These are phyloP conservation scores for Saccharomycopsis sp. DNA, from an alignment of 805 yeast species.

Conservation along the genomic window DNA sequence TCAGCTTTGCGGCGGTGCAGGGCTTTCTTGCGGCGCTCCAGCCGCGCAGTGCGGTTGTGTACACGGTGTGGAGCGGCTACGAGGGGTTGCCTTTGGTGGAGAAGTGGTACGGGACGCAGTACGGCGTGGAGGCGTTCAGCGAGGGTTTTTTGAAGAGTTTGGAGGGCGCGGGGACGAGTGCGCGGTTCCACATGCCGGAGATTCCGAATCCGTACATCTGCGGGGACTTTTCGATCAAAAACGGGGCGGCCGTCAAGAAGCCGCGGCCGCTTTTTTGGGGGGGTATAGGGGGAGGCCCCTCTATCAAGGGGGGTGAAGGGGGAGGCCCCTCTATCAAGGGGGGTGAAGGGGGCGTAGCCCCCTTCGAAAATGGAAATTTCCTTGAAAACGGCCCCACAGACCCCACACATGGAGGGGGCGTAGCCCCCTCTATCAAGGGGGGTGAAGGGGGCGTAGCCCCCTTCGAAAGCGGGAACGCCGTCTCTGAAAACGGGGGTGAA, in stretches of 20 bases:
- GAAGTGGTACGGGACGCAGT: conserved; percentile 89
- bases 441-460: no score
- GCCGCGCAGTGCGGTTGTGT: conserved; percentile 45
- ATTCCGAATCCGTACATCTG: conserved; percentile 76
- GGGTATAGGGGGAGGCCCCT: no score
- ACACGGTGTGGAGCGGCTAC: conserved; percentile 42
- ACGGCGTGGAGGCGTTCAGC: conserved; percentile 43
- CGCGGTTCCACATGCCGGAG: conserved; percentile 48
- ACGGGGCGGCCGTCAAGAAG: conserved; percentile 19
- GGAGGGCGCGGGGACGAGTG: conserved; percentile 28
- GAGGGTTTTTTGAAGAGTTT: conserved; percentile 32
- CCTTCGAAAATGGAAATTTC: no score
- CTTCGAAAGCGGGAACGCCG: no score
- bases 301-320: no score
- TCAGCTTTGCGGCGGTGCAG: conserved; percentile 45
- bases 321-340: no score
- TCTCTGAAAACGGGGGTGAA: no score
- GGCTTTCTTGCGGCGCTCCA: neutral
- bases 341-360: no score
- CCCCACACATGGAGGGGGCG: no score
- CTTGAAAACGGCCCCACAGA: no score
- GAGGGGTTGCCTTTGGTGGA: conserved; percentile 45
- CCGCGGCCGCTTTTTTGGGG: conserved; percentile 63
- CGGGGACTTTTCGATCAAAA: conserved; percentile 59
- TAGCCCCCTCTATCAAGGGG: no score